Percentiles rank a stretch among this genome's conserved stretches.
Conservation (phyloP, 768 basidiomycete species). For the Hypholoma sublateritium region DNA sequence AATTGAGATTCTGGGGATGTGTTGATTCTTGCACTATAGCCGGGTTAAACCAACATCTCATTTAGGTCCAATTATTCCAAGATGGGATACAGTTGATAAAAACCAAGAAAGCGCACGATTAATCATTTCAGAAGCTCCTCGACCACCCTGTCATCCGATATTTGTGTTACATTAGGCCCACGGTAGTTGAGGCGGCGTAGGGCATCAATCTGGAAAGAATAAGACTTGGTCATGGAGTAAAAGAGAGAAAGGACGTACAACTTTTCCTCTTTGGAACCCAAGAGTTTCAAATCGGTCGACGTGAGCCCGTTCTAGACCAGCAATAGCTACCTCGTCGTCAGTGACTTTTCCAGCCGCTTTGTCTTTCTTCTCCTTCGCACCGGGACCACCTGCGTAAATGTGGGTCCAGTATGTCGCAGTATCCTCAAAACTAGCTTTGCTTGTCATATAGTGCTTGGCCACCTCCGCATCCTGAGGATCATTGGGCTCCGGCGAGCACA, state of each 20-base stretch:
- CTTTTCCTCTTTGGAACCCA: slow-evolving; percentile 81
- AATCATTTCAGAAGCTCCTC: slow-evolving; percentile 76
- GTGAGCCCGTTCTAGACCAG: slow-evolving; percentile 80
- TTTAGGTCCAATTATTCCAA: no score
- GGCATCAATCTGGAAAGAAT: slow-evolving; percentile 70
- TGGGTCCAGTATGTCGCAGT: slow-evolving; percentile 95
- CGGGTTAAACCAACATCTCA: no score
- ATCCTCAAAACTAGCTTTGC: slow-evolving; percentile 82
- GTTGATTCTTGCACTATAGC: no score
- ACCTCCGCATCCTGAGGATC: slow-evolving; percentile 99
- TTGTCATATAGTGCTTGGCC: slow-evolving; percentile 94
- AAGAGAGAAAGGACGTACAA: slow-evolving; percentile 55
- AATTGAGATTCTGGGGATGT: no score
- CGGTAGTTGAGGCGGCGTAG: slow-evolving; percentile 87
- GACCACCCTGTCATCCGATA: slow-evolving; percentile 80
- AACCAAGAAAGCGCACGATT: slow-evolving; percentile 1
- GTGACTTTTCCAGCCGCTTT: slow-evolving; percentile 44
- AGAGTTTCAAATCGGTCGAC: slow-evolving; percentile 83
- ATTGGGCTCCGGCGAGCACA: slow-evolving; percentile 93
- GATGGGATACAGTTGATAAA: background rate
- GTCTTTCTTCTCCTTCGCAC: slow-evolving; percentile 39
- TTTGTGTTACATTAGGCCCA: slow-evolving; percentile 74
- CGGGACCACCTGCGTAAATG: slow-evolving; percentile 82
- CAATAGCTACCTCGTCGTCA: slow-evolving; percentile 65
- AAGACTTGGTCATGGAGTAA: background rate